These are phyloP conservation scores for Nicotiana otophora DNA, from an alignment of 257 asterid species.

Conservation along the genomic window DNA sequence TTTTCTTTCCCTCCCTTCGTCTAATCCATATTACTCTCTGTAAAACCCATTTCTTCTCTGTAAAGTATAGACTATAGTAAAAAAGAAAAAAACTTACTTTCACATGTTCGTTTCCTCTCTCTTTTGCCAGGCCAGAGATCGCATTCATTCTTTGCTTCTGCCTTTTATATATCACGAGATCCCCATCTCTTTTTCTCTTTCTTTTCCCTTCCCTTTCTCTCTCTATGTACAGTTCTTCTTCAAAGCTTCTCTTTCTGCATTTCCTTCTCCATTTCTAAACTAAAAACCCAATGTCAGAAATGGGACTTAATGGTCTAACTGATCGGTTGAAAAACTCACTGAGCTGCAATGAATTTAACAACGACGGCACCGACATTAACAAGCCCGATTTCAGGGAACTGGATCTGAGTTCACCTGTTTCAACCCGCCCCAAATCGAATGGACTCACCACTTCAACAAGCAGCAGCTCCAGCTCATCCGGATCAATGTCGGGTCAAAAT, in stretches of 20 bases:
- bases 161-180: slow-evolving; percentile 4
- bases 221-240: background rate
- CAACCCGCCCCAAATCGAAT: background rate
- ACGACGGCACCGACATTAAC: background rate
- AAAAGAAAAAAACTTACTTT: no score
- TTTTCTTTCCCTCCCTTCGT: background rate
- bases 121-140: background rate
- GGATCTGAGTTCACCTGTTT: slow-evolving; percentile 12
- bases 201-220: background rate
- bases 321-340: slow-evolving; percentile 14
- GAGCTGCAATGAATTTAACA: background rate
- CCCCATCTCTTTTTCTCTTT: background rate
- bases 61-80: background rate
- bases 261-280: no score
- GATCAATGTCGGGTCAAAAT: slow-evolving; percentile 49
- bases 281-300: background rate
- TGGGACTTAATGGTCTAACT: background rate
- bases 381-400: slow-evolving; percentile 19
- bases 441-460: slow-evolving; percentile 27
- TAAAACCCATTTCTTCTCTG: background rate
- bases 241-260: no score
- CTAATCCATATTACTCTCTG: background rate
- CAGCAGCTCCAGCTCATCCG: slow-evolving; percentile 70
- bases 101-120: background rate
- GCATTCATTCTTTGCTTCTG: slow-evolving; percentile 19